Conservation (phyloP, 768 basidiomycete species). For the Boletus tomentosulus region DNA sequence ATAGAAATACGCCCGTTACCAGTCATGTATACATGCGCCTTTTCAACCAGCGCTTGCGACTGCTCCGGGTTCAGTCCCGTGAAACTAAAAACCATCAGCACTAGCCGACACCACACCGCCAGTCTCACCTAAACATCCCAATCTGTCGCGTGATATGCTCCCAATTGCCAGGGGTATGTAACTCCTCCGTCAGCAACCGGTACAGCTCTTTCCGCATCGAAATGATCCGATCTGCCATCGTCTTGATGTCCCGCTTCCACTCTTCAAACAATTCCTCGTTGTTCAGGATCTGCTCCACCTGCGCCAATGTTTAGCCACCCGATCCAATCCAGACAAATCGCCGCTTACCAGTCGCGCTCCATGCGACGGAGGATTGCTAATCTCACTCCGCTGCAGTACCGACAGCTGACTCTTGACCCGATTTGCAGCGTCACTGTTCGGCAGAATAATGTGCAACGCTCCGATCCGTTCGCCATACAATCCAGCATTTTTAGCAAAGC, state of each 20-base stretch:
- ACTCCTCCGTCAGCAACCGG: constrained; percentile 60
- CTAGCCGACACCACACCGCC: background rate
- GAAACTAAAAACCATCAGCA: constrained; percentile 49
- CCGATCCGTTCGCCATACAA: constrained; percentile 94
- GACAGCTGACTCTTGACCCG: constrained; percentile 85
- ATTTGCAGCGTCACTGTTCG: constrained; percentile 58
- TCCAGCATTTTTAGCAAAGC: constrained; percentile 96
- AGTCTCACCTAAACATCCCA: constrained; percentile 88
- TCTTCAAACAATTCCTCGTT: constrained; percentile 68
- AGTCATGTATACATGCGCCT: constrained; percentile 83
- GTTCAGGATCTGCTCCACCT: constrained; percentile 83
- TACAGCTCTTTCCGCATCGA: constrained; percentile 81
- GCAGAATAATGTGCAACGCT: constrained; percentile 80
- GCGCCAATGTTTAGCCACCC: constrained; percentile 1
- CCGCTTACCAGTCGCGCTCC: constrained; percentile 79
- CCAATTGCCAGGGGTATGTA: constrained; percentile 91
- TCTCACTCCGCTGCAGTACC: constrained; percentile 89
- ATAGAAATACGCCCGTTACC: constrained; percentile 89
- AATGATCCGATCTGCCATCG: constrained; percentile 78
- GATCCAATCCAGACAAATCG: background rate
- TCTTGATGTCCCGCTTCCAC: constrained; percentile 87
- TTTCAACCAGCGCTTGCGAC: constrained; percentile 61
- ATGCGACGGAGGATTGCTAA: constrained; percentile 90
- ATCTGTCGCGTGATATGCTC: constrained; percentile 95
- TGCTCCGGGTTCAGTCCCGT: constrained; percentile 73